A percentile compares a stretch with the other conserved stretches of the same genome.
These are phyloP conservation scores for Cyberlindnera maritima DNA, from an alignment of 805 yeast species.

Conservation along the genomic window DNA sequence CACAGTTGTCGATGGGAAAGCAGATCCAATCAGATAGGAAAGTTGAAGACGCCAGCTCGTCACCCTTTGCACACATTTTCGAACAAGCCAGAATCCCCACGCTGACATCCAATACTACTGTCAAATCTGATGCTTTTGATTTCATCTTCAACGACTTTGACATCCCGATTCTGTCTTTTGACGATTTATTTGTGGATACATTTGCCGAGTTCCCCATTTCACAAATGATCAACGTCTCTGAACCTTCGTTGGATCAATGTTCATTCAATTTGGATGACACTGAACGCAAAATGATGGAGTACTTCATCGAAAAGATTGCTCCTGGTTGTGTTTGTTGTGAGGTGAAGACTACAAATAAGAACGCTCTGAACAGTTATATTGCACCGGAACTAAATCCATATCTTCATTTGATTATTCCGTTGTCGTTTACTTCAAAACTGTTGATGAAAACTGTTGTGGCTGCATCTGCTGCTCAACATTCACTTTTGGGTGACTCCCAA, in stretches of 20 bases:
- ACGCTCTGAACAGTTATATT: constrained; percentile 13
- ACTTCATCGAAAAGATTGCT: constrained; percentile 35
- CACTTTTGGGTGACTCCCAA: constrained; percentile 28
- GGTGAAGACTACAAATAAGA: constrained; percentile 17
- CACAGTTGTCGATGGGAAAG: constrained; percentile 4
- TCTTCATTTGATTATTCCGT: constrained; percentile 36
- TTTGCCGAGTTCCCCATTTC: constrained; percentile 23
- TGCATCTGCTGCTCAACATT: constrained; percentile 36
- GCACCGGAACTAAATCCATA: constrained; percentile 37
- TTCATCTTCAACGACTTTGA: constrained; percentile 13
- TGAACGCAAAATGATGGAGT: constrained; percentile 28
- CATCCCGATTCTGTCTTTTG: constrained; percentile 16
- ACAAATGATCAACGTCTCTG: constrained; percentile 16
- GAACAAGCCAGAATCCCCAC: constrained; percentile 18
- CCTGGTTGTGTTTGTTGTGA: constrained; percentile 41
- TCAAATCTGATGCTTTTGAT: constrained; percentile 18
- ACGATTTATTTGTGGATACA: constrained; percentile 22
- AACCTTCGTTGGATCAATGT: constrained; percentile 17
- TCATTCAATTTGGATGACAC: constrained; percentile 9
- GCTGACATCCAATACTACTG: constrained; percentile 6
- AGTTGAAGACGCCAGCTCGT: neutral
- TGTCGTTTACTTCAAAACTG: constrained; percentile 32
- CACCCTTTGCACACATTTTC: constrained; percentile 13
- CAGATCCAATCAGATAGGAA: constrained; percentile 6
- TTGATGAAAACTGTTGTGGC: constrained; percentile 36